Conservation (phyloP, 352 stramenopile genomes). For the Globisporangium cylindrosporum region DNA sequence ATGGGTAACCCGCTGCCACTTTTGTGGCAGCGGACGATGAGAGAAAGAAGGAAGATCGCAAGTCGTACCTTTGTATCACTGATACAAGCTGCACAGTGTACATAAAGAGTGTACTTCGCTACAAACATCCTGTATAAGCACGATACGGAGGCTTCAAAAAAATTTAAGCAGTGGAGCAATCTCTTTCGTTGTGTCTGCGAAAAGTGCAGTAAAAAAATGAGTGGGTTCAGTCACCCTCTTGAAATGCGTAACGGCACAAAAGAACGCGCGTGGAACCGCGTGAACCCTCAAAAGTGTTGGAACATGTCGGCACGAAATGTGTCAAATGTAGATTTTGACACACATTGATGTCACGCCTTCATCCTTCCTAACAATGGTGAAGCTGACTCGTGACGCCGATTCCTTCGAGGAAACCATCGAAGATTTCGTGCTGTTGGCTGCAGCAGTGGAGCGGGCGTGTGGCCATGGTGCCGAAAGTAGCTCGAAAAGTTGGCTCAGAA, state of each 20-base stretch:
- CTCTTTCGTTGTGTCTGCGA: background rate
- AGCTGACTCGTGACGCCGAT: background rate
- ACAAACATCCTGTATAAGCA: background rate
- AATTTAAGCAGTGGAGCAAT: background rate
- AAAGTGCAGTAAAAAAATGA: background rate
- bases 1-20: background rate
- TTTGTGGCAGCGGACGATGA: background rate
- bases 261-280: background rate
- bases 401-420: background rate
- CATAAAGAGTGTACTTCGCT: background rate
- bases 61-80: background rate
- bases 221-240: background rate
- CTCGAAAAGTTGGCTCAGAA: background rate
- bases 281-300: background rate
- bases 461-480: background rate
- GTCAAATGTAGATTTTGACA: background rate
- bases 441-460: background rate
- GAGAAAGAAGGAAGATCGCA: conserved; percentile 4
- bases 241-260: background rate
- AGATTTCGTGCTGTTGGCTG: background rate
- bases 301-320: too few species aligned
- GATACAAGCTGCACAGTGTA: too few species aligned
- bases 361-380: background rate
- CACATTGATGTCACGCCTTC: background rate
- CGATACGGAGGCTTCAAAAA: background rate